Base-by-base conservation (phyloP, 1,139 yeast species). In the Torulaspora globosa region DNA sequence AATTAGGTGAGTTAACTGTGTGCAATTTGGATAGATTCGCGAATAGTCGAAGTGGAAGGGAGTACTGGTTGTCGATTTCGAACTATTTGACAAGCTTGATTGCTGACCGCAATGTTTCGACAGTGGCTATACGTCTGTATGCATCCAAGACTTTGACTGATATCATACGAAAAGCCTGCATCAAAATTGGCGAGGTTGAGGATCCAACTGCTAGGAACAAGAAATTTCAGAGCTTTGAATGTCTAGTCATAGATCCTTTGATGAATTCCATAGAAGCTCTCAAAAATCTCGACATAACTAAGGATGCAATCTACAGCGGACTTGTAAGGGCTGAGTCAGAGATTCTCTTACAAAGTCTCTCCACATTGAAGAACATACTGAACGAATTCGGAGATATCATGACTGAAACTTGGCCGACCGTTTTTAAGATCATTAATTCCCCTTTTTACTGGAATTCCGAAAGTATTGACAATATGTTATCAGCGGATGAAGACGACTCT, bases 301-400 rank as follows among this genome's bases (percentile, higher is more conserved):
- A 56, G 12, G 61, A 55, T 16, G 58, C 59, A 9, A 56, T 65
- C 6, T 60, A 59, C 38, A 55, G 54, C 30, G 67, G 65, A 9
- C 51, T 52, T 10, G 55, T 65, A 11, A 58, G 57, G 35, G 57
- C 62, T 1, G 87, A 81, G 56, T 75, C 80, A 5, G 92, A 85
- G 46, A 79, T 87, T 45, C 80, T 84, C 53, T 74, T 84, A 16
- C 75, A 75, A 28, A 68, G 79, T 0, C 69, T 89, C 39, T 75
- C 79, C 28, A 80, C 87, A 0, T 65, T 90, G 41, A 84, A 82
- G 58, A 79, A 75, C 30, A 71, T 89, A 21, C 73, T 90, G 35
- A 95, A 88, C 58, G 81, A 84, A 54, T 85, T 80, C 63, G 88
- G 88, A 1, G 83, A 81, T 36, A 69, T 73, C 8, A 70, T 81